Base-by-base conservation (phyloP, 176 grass and related monocot species). In the Lolium multiflorum region DNA sequence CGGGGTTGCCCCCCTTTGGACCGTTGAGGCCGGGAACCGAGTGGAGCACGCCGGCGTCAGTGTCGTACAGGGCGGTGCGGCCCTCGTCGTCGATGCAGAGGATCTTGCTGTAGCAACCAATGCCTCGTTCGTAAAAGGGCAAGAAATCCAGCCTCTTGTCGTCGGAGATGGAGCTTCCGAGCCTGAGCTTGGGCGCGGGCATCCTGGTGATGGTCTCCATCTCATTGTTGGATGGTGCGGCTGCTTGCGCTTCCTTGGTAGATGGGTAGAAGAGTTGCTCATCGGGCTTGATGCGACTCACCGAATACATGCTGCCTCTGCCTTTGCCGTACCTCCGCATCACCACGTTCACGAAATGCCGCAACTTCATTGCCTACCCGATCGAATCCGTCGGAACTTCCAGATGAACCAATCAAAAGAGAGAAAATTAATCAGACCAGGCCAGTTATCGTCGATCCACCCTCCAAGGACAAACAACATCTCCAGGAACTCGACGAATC, bases 221-320 rank as follows among this genome's bases (percentile, higher is more conserved):
- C 26, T 7, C 41, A 5, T 41, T 35, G 16, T 5, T 35, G 12
- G 63, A 24, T 8, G 25, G 63, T 7, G 11, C 24, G 8, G 63
- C 39, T 39, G 66, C 66, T 11, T 18, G 16, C 28, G 66, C 66
- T 18, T 39, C 66, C 66, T 18, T 18, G 16, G 37, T 68, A 18
- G 65, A 70, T 20, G 66, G 35, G 7, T 41, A 70, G 66, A 70
- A 70, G 66, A 70, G 66, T 4, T 70, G 35, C 35, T 70, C 66
- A 35, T 39, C 35, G 35, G 66, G 66, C 7, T 70, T 41, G 35
- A 70, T 70, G 37, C 66, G 66, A 39, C 66, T 3, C 35, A 70
- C 35, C 17, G 35, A 70, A 11, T 41, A 70, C 15, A 20, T 69
- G 35, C 66, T 11, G 31, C 66, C 35, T 37, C 15, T 18, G 65